Percentiles rank a stretch among this genome's conserved stretches.
These are phyloP conservation scores for Cladosporium sphaerospermum DNA, from an alignment of 2,329 filamentous ascomycete species.

Conservation along the genomic window DNA sequence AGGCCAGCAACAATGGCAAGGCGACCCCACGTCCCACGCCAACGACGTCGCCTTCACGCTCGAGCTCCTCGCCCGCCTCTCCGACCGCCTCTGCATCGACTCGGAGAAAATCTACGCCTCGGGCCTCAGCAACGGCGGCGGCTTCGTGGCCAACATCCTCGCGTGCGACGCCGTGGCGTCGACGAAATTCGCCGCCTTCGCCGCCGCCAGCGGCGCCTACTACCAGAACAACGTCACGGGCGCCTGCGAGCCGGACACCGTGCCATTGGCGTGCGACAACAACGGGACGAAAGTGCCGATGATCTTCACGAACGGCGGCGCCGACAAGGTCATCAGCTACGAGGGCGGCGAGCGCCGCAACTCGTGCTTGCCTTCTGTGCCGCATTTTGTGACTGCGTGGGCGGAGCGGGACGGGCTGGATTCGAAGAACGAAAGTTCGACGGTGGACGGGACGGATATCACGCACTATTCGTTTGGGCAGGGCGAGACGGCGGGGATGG, in stretches of 20 bases:
- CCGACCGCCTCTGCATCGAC: conserved; percentile 40
- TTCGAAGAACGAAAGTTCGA: conserved; percentile 19
- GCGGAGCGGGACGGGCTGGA: conserved; percentile 29
- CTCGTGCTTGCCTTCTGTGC: conserved; percentile 22
- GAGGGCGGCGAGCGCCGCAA: conserved; percentile 29
- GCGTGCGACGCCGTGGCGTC: conserved; percentile 41
- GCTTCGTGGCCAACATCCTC: conserved; percentile 38
- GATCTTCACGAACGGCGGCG: conserved; percentile 38
- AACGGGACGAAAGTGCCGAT: conserved; percentile 29
- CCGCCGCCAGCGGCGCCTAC: conserved; percentile 41
- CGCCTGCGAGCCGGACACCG: conserved; percentile 16
- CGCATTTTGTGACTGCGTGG: conserved; percentile 33
- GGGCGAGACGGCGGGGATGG: conserved; percentile 26
- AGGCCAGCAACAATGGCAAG: conserved; percentile 32
- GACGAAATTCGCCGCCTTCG: conserved; percentile 44
- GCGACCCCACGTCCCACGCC: conserved; percentile 34
- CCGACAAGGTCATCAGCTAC: conserved; percentile 37
- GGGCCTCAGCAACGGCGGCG: conserved; percentile 51
- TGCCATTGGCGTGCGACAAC: conserved; percentile 21
- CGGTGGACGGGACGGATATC: conserved; percentile 19
- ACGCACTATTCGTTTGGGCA: conserved; percentile 22
- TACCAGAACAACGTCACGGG: conserved; percentile 27
- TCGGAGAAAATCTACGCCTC: conserved; percentile 37
- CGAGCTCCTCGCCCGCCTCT: conserved; percentile 36
- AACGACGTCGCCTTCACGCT: conserved; percentile 41